A percentile compares a stretch with the other conserved stretches of the same genome.
Conservation (phyloP, 345 rosid genomes). For the Balakata baccata region DNA sequence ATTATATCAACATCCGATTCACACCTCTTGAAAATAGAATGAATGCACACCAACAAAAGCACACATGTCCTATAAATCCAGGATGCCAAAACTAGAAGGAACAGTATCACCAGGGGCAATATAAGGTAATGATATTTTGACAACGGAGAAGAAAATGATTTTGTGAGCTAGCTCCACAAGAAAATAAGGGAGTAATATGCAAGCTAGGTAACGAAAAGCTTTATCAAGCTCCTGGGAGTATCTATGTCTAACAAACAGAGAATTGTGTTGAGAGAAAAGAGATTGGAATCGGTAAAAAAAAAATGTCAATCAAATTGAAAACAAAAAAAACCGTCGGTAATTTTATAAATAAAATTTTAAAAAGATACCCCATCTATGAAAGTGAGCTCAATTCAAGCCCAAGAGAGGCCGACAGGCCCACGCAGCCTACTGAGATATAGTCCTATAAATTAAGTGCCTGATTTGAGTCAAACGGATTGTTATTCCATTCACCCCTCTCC, state of each 20-base stretch:
- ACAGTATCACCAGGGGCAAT: constrained; percentile 34
- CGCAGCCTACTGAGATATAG: no score
- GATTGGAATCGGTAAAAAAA: no score
- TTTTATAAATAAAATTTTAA: no score
- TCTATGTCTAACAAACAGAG: constrained; percentile 41
- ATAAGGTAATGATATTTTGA: constrained; percentile 38
- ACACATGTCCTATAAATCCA: constrained; percentile 68
- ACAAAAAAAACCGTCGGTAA: no score
- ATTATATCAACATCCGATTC: constrained; percentile 42
- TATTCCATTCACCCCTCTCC: no score
- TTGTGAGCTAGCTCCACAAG: constrained; percentile 64
- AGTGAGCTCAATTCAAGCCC: no score
- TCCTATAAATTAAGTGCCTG: no score
- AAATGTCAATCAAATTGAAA: no score
- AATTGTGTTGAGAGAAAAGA: constrained; percentile 50
- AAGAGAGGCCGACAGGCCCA: no score
- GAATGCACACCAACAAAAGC: no score
- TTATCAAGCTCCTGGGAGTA: constrained; percentile 54
- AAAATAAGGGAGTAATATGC: constrained; percentile 65
- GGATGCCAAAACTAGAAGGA: constrained; percentile 48
- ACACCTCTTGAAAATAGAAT: constrained; percentile 51
- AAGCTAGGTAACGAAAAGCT: constrained; percentile 61
- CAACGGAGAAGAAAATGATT: constrained; percentile 50
- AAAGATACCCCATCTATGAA: no score
- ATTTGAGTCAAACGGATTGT: no score